Base-by-base conservation (phyloP, 768 basidiomycete genomes). In the Russula emetica region DNA sequence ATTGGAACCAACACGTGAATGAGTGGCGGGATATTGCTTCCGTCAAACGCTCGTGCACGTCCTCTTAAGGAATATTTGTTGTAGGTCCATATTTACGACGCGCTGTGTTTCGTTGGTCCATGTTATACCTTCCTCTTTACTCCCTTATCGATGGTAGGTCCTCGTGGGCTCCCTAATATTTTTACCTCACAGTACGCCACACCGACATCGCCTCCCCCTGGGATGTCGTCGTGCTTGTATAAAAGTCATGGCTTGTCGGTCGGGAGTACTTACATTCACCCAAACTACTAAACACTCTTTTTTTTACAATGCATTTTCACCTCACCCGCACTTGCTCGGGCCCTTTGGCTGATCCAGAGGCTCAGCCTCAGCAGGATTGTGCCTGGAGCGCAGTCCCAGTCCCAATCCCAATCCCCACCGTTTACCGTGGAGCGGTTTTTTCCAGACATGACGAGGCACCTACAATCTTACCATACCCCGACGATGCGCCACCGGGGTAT, bases 61-160 rank as follows among this genome's bases (percentile, higher is more conserved):
- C 40, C 10, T 30, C n/a, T 63, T 44, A 53, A 49, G 49, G 40
- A 47, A 54, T 45, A 32, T 54, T 59, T 11, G 0, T 55, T 55
- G 58, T 63, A 2, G 62, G 62, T 59, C 62, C 62, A 54, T 63
- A 47, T 63, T 58, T 38, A 57, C 36, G 22, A 57, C 36, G 22
- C 7, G 54, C 36, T 24, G 30, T 56, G 26, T 50, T 10, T 14
- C 22, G 62, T 63, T 8, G 56, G 62, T 64, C 58, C 52, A 18
- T 42, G 55, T 56, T 56, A 36, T 47, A 14, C 10, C 32, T 45
- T 55, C 16, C 52, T 36, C 32, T 0, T 6, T 36, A 11, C 38
- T 50, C n/a, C n/a, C 5, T 36, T 13, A 30, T 40, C 26, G 49
- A 42, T 42, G 13, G 24, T 52, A 10, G 49, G 55, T 52, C 55